These are phyloP conservation scores for Ogataea polymorpha DNA, from an alignment of 805 yeast species.

Conservation along the genomic window DNA sequence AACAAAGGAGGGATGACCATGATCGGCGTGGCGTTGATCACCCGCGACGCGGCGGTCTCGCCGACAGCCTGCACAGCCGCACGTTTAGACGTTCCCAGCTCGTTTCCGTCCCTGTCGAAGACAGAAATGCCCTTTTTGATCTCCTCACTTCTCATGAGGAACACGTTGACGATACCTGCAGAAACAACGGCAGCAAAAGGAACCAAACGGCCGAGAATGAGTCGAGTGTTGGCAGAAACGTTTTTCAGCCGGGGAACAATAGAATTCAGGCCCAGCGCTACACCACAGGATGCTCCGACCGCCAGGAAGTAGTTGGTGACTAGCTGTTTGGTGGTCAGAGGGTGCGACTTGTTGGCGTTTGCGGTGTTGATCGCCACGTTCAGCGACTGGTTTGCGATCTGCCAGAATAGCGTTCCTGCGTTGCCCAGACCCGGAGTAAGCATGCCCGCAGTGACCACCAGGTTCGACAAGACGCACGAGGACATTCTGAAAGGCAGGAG, in stretches of 20 bases:
- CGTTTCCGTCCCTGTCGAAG: constrained; percentile 59
- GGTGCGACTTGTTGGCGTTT: constrained; percentile 93
- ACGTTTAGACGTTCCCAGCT: constrained; percentile 68
- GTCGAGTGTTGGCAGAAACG: constrained; percentile 64
- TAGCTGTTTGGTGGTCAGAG: constrained; percentile 75
- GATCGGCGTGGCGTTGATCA: constrained; percentile 93
- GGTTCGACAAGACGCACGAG: constrained; percentile 85
- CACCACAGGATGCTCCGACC: constrained; percentile 91
- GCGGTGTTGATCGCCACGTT: constrained; percentile 97
- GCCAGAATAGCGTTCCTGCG: constrained; percentile 95
- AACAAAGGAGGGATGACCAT: constrained; percentile 95
- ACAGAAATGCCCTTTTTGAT: constrained; percentile 80
- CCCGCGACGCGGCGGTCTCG: constrained; percentile 93
- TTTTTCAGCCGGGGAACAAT: constrained; percentile 80
- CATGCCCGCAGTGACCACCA: constrained; percentile 97
- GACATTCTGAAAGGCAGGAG: constrained; percentile 96
- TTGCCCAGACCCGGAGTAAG: constrained; percentile 90
- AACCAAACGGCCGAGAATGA: constrained; percentile 78
- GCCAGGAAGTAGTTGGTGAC: constrained; percentile 80
- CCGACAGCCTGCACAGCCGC: constrained; percentile 95
- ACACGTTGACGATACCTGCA: constrained; percentile 96
- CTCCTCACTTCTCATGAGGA: constrained; percentile 94
- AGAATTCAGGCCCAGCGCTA: constrained; percentile 89
- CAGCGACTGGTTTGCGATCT: constrained; percentile 92
- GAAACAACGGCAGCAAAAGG: constrained; percentile 99